phyloP scores from a whole-genome alignment of 371 early-diverging fungal species.

The Massospora cicadina region DNA sequence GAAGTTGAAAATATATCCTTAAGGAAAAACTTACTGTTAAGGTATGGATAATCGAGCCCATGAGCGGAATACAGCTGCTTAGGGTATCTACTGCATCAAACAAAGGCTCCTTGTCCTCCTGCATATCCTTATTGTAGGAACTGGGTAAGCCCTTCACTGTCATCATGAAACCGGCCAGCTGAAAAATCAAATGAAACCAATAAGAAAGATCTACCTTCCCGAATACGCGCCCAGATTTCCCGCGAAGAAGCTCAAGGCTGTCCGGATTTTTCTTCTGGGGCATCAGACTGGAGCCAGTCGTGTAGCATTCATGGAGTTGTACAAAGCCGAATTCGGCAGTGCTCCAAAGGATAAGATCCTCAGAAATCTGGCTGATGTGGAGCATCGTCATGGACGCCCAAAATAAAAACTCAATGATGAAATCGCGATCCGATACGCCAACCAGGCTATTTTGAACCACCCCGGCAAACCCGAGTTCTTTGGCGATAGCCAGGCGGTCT shows the following conservation, averaged over 20 bases:
- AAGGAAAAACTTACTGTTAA: constrained; percentile 31
- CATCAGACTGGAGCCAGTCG: constrained; percentile 95
- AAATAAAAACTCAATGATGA: constrained; percentile 88
- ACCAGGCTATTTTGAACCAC: constrained; percentile 73
- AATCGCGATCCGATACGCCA: constrained; percentile 88
- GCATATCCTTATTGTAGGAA: constrained; percentile 96
- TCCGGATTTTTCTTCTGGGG: constrained; percentile 98
- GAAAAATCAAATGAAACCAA: constrained; percentile 5
- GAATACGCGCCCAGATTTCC: constrained; percentile 90
- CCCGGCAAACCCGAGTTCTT: constrained; percentile 70
- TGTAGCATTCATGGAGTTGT: constrained; percentile 80
- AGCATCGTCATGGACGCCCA: constrained; percentile 75
- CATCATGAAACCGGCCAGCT: constrained; percentile 92
- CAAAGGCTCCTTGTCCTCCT: constrained; percentile 96
- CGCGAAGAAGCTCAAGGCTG: constrained; percentile 84
- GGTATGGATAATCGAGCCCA: constrained; percentile 74
- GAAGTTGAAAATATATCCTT: constrained; percentile 14
- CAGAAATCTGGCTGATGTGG: constrained; percentile 80
- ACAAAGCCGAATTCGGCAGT: constrained; percentile 86
- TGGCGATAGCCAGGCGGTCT: constrained; percentile 71
- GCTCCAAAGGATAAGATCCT: constrained; percentile 89
- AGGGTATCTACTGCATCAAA: constrained; percentile 86
- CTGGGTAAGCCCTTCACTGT: constrained; percentile 89
- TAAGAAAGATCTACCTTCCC: constrained; percentile 39
- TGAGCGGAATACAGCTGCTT: constrained; percentile 73